Percentiles rank a stretch among this genome's conserved stretches.
These are phyloP conservation scores for Suillus cothurnatus DNA, from an alignment of 768 basidiomycete species.

Conservation along the genomic window DNA sequence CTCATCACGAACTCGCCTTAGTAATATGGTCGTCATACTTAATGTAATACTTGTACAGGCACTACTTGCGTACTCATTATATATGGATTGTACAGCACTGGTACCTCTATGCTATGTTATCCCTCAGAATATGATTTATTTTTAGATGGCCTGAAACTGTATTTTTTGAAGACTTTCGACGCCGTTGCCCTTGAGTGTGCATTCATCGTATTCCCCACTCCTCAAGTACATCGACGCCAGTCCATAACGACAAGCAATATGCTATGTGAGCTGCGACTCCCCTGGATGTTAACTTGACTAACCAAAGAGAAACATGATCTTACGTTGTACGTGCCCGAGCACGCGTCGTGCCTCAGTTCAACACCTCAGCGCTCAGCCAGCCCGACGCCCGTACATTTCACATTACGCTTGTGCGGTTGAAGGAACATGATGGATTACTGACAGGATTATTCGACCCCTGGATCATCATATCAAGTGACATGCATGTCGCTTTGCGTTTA, in stretches of 20 bases:
- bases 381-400: no score
- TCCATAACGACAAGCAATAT: not conserved
- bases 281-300: not conserved
- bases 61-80: not conserved
- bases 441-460: no score
- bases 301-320: not conserved
- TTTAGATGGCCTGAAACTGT: not conserved
- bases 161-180: not conserved
- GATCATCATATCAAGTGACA: no score
- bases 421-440: no score
- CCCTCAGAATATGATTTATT: not conserved
- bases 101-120: not conserved
- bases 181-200: not conserved
- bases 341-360: not conserved
- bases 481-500: no score
- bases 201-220: not conserved
- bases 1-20: not conserved
- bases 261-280: not conserved
- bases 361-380: not conserved
- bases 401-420: not conserved
- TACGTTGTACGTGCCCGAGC: not conserved
- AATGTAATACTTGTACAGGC: not conserved
- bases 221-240: not conserved
- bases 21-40: not conserved
- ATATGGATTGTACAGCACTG: not conserved